Percentiles rank a stretch among this genome's conserved stretches.
Evolutionary conservation across 176 grass and related monocot genomes (phyloP).

Genomic region (Areca catechu): DNA sequence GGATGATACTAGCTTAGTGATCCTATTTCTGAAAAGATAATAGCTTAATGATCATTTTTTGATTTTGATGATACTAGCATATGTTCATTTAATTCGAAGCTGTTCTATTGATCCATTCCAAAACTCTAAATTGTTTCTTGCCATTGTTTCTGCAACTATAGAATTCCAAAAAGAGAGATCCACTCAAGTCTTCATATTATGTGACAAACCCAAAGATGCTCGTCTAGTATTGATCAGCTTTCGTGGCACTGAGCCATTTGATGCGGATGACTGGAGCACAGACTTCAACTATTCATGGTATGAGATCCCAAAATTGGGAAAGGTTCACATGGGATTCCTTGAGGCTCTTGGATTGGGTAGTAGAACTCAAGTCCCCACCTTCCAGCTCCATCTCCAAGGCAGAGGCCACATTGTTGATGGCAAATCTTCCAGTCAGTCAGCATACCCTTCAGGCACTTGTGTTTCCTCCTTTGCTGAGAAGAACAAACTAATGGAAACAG

Average conservation of each 20-base stretch:
- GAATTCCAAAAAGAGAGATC: constrained; percentile 14
- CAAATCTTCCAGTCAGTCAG: too few relatives aligned
- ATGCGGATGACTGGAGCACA: constrained; percentile 15
- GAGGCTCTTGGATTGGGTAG: constrained; percentile 33
- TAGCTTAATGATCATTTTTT: too few relatives aligned
- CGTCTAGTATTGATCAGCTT: constrained; percentile 24
- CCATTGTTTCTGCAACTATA: neutral
- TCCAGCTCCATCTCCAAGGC: constrained; percentile 3
- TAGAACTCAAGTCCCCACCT: neutral
- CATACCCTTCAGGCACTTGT: too few relatives aligned
- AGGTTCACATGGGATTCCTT: constrained; percentile 33
- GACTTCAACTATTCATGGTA: constrained; percentile 40
- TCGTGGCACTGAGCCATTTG: constrained; percentile 31
- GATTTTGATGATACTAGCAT: too few relatives aligned
- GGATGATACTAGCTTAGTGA: too few relatives aligned
- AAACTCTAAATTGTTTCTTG: neutral
- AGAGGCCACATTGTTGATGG: too few relatives aligned
- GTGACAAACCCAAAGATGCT: constrained; percentile 32
- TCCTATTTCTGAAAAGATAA: too few relatives aligned
- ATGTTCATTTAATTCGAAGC: too few relatives aligned
- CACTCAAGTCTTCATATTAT: constrained; percentile 37
- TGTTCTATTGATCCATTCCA: too few relatives aligned
- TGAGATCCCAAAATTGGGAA: constrained; percentile 20
- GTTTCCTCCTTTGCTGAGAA: neutral
- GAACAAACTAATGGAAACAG: neutral